Evolutionary conservation across 2,329 filamentous ascomycete species (phyloP), one percentile per base, ranked within the genome.

Genomic region (Verticillium zaregamsianum): DNA sequence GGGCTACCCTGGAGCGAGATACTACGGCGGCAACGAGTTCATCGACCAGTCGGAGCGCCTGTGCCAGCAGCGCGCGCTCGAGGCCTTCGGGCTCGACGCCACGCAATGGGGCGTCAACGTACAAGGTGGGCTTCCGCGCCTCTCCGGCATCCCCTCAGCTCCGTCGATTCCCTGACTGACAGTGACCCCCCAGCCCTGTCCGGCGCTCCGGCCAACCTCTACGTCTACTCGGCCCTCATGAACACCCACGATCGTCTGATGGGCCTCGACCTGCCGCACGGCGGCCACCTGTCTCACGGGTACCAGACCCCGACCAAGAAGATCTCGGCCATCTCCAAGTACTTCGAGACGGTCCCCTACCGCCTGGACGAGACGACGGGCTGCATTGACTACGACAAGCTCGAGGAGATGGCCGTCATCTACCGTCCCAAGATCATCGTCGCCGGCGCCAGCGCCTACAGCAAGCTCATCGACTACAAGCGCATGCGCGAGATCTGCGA

Each of bases 281-380:
- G 95, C 67, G 95, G 95, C 64, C 95, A 99, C 77, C 82, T 99
- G 70, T 96, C 91, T 56, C 95, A 99, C 78, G 95, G 95, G 65
- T 99, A 99, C 79, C 95, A 99, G 79, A 98, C 92, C 23, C 92
- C 95, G 3, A 89, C 89, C 59, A 92, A 90, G 77, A 94, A 93
- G 85, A 98, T 99, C 75, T 98, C 94, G n/a, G 93, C 93, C 71
- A 89, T 99, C 67, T 98, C 94, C 62, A 98, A 96, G 74, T 99
- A 99, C 81, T 99, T 99, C 75, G 95, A 99, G 81, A 99, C 95
- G 39, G 82, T 99, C 66, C 95, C 95, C 5, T 99, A 99, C 82
- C 89, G 92, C 63, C 85, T 98, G 60, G 87, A 97, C 79, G 91
- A 96, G 73, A 83, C 88, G 65, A 98, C 94, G 6, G 95, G 95